These are phyloP conservation scores for Cyanidioschyzon merolae DNA, from an alignment of 23 red algal species.

Conservation along the genomic window DNA sequence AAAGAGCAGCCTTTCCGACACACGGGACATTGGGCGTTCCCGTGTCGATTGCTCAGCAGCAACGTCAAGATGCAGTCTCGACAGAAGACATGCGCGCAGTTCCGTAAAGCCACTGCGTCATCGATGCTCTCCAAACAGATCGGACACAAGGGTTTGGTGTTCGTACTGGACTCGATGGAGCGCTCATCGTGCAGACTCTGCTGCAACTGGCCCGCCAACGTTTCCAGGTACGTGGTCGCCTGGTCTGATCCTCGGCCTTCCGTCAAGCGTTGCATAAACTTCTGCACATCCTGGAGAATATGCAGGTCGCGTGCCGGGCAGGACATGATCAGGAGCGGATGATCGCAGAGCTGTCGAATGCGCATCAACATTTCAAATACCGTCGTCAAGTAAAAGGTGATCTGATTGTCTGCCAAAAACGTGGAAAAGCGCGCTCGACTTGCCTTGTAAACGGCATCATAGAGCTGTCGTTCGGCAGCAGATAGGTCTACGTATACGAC, in stretches of 20 bases:
- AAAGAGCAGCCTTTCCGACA: conserved; percentile 5
- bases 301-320: background rate
- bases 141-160: conserved; percentile 3
- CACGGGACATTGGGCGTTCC: conserved; percentile 10
- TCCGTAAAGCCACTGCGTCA: conserved; percentile 21
- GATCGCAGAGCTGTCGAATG: conserved; percentile 31
- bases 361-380: conserved; percentile 30
- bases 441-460: conserved; percentile 1
- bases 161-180: background rate
- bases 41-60: conserved; percentile 10
- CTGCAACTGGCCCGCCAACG: background rate
- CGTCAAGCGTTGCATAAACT: conserved; percentile 16
- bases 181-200: background rate
- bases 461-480: background rate
- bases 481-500: background rate
- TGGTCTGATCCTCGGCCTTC: background rate
- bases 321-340: conserved; percentile 5
- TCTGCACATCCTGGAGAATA: conserved; percentile 10
- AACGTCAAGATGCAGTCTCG: conserved; percentile 10
- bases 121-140: conserved; percentile 32
- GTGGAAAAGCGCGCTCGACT: background rate
- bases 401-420: conserved; percentile 16
- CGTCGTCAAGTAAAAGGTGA: conserved; percentile 10
- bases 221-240: background rate
- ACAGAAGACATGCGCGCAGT: conserved; percentile 25